Base-by-base conservation (phyloP, 106 monocot species). In the Phalaenopsis aphrodite region DNA sequence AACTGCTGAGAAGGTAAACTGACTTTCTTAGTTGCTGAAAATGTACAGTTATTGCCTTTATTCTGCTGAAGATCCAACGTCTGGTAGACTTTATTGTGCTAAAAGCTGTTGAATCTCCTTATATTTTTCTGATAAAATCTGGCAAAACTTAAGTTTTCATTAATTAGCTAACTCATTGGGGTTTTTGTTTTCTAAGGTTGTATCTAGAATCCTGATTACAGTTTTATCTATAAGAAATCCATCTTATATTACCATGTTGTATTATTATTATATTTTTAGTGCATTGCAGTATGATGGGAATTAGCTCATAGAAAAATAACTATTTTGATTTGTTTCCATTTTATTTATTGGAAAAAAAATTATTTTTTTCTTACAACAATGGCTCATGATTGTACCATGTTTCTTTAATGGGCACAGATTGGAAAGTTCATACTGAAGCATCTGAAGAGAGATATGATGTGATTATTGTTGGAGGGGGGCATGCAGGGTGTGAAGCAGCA, bases 401-500 rank as follows among this genome's bases (percentile, higher is more conserved):
- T 43, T 71, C 1, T 41, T 74, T 19, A 45, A 42, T 69, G 69
- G 39, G 11, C 10, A 2, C 74, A 76, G 49, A 48, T 12, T 49
- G 2, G 49, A 76, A 76, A 24, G 24, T 21, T 30, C 10, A 24
- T 47, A 30, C 12, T 52, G 76, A 23, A 76, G 21, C 52, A 49
- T 76, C 56, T 30, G 88, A 89, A 48, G 99, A 93, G 84, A 87
- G 83, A 65, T 99, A 88, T 84, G 99, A 99, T 82, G 99, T 99
- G 39, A 99, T 99, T 73, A 90, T 99, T 17, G 95, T 99, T 41
- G 99, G 99, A 78, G 99, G 95, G 49, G 99, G 99, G 10, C 99
- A 99, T 81, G 99, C 99, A 41, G 99, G 99, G 17, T 99, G 99
- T 82, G 99, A 99, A 78, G 99, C 99, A 38, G 99, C 99, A 55